Percentiles rank a stretch among this genome's conserved stretches.
Evolutionary conservation across 2,329 filamentous ascomycete genomes (phyloP).

Genomic region (Nothopassalora personata): DNA sequence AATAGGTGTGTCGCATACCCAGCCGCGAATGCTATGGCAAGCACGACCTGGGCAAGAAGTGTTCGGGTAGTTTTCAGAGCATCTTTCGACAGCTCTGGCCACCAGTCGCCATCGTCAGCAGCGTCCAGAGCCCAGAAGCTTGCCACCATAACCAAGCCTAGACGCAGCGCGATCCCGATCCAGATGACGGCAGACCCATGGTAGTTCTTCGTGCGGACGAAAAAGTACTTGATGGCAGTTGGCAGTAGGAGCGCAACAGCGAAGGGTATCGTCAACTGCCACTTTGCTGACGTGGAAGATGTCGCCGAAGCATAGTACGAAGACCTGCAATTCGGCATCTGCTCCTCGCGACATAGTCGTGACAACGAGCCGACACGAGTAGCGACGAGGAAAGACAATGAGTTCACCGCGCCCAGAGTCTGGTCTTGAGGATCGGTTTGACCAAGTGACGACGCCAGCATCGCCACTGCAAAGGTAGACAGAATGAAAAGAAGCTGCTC

Average conservation of each 20-base stretch:
- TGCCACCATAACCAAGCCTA: slow-evolving; percentile 68
- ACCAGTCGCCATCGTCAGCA: slow-evolving; percentile 80
- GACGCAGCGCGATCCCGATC: slow-evolving; percentile 74
- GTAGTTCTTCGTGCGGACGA: slow-evolving; percentile 76
- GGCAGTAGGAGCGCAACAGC: slow-evolving; percentile 67
- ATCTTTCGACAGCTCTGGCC: slow-evolving; percentile 54
- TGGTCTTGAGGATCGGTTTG: slow-evolving; percentile 63
- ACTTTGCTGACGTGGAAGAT: slow-evolving; percentile 86
- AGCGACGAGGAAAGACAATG: slow-evolving; percentile 72
- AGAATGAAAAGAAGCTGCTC: slow-evolving; percentile 89
- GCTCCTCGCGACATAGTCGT: slow-evolving; percentile 90
- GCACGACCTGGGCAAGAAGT: slow-evolving; percentile 70
- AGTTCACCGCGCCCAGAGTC: slow-evolving; percentile 76
- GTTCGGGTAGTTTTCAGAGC: slow-evolving; percentile 69
- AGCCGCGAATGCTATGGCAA: slow-evolving; percentile 75
- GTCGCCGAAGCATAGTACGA: slow-evolving; percentile 91
- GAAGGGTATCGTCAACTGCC: slow-evolving; percentile 80
- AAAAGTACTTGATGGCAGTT: slow-evolving; percentile 71
- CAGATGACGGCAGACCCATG: slow-evolving; percentile 79
- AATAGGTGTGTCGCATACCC: slow-evolving; percentile 81
- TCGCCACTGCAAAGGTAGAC: slow-evolving; percentile 75
- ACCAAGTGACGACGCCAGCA: slow-evolving; percentile 68
- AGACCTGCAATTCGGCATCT: slow-evolving; percentile 93
- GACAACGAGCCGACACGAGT: slow-evolving; percentile 79
- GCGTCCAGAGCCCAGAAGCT: slow-evolving; percentile 85